Base-by-base conservation (phyloP, 2,329 filamentous ascomycete genomes). In the Arthroderma sp. region DNA sequence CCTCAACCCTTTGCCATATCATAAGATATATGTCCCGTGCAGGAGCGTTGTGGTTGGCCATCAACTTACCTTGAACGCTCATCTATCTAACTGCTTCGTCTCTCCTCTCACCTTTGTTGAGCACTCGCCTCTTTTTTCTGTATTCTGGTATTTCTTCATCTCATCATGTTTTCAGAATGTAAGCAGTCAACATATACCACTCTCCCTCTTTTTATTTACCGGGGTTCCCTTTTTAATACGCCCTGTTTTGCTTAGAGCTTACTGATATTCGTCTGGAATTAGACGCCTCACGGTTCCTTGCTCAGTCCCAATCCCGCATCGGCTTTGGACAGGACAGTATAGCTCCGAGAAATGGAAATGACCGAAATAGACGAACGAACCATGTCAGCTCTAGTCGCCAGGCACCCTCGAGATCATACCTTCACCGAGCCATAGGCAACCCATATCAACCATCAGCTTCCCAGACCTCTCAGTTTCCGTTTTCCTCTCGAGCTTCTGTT, bases 281-380 rank as follows among this genome's bases (percentile, higher is more conserved):
- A 95, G 91, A 96, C 81, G 91, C 91, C 58, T 96, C 89, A 54
- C 83, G 82, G 56, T 98, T 98, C 64, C 79, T 98, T 57, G 86
- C 88, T 50, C 91, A 96, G 76, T 95, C 88, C 54, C 88, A 94
- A 71, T 94, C 88, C 50, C 82, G 86, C 51, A 72, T 96, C 57
- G 86, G 83, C 54, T 79, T 87, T 66, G 77, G 82, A 61, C 66
- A 75, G 48, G 77, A 77, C 46, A 63, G 68, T 42, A 52, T 61
- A 44, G 64, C 71, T 54, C 57, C 40, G 11, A 36, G 64, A 52
- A 69, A 64, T 58, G 69, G 66, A 41, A 60, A 68, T 58, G 71
- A 68, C 56, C 70, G 68, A 50, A 64, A 64, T 53, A 66, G 63
- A 55, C 67, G 64, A 52, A 66, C 61, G 50, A 58, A 57, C 47